Evolutionary conservation across 495 filamentous ascomycete genomes (phyloP).

Genomic region (Choiromyces venosus): DNA sequence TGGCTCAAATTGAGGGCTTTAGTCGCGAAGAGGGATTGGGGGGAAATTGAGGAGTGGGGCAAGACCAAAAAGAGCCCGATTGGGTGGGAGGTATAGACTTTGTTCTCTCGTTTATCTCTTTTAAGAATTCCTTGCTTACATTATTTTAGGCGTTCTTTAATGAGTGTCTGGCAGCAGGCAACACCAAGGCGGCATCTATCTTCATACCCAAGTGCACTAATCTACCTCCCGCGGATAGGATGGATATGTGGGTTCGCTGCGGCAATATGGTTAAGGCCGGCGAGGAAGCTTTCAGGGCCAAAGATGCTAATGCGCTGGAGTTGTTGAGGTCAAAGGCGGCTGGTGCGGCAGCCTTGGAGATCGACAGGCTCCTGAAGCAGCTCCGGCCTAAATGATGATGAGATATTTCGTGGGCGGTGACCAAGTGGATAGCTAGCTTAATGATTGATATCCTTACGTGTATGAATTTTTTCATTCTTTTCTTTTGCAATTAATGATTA

Average conservation of each 20-base stretch:
- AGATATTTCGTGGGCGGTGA: not conserved
- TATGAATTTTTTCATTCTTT: not conserved
- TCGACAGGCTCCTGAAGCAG: slow-evolving; percentile 37
- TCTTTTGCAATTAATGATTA: not conserved
- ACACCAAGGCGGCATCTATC: slow-evolving; percentile 71
- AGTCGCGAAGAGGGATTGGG: slow-evolving; percentile 83
- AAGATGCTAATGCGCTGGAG: slow-evolving; percentile 59
- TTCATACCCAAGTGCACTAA: slow-evolving; percentile 85
- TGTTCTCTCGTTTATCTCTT: not conserved
- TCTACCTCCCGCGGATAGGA: slow-evolving; percentile 53
- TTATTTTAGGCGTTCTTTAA: slow-evolving; percentile 75
- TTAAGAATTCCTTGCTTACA: slow-evolving; percentile 33
- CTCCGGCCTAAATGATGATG: slow-evolving; percentile 24
- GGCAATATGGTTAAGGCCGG: slow-evolving; percentile 84
- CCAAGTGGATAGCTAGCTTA: not conserved
- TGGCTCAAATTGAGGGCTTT: slow-evolving; percentile 87
- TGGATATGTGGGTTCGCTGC: slow-evolving; percentile 96
- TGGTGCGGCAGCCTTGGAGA: slow-evolving; percentile 29
- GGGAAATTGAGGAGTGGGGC: slow-evolving; percentile 78
- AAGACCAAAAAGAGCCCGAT: slow-evolving; percentile 76
- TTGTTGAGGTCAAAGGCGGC: slow-evolving; percentile 29
- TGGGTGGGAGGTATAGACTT: slow-evolving; percentile 77
- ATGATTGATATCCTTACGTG: not conserved
- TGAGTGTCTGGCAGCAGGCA: slow-evolving; percentile 79
- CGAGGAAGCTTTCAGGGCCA: slow-evolving; percentile 80